Base-by-base conservation (phyloP, 75 land plant species). In the Picea glauca region DNA sequence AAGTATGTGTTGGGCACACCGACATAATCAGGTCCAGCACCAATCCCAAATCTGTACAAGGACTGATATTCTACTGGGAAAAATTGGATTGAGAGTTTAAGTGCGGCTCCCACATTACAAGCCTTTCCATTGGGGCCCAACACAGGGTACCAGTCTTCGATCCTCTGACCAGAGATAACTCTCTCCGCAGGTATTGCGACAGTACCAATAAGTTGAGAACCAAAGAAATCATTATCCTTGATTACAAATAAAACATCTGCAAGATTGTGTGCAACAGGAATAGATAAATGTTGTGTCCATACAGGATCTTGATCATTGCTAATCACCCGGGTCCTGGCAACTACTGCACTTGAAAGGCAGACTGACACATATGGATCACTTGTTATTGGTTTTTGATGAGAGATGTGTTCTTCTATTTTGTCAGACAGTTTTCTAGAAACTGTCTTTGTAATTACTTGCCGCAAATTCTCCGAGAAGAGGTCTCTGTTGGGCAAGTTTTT, bases 301-400 rank as follows among this genome's bases (percentile, higher is more conserved):
- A 82, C 83, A 4, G 99, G 99, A 75, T 84, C 82, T 54, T 93
- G 87, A 11, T 72, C 64, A 76, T 96, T 92, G 50, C 78, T 72
- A 30, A 92, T 88, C 38, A 94, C 98, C 50, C 80, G 84, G 46
- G 98, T 92, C 75, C 91, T 81, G 1, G 85, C 92, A 72, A 96
- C 73, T 6, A 85, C 87, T 26, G 98, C 99, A 58, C 79, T 80
- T 8, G 81, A 58, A 6, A 96, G 81, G 5, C 80, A 75, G 11
- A 96, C 78, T 11, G 90, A 82, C 50, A 91, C 99, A 80, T 96
- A 96, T 15, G 99, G 98, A 72, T 94, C 99, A 78, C 99, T 94
- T 5, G 97, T 94, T 33, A 94, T 87, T 70, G 66, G 81, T 8
- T 77, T 61, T 21, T 72, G 35, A 54, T 18, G 59, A 23, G 82